These are phyloP conservation scores for Trypanosoma scelopori DNA, from an alignment of 208 protist species.

Conservation along the genomic window DNA sequence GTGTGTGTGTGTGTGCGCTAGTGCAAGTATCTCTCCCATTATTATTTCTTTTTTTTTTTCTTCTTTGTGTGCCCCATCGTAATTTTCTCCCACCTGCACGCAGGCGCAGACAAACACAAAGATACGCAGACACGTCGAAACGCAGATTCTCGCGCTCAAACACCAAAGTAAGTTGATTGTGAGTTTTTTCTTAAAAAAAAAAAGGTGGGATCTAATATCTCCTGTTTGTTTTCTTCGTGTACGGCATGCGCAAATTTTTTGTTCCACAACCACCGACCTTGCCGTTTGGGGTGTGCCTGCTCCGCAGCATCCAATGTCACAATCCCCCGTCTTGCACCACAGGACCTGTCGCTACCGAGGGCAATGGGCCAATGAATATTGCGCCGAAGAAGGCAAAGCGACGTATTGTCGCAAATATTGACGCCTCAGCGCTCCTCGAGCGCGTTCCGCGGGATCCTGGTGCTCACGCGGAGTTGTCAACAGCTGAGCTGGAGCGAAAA, in stretches of 20 bases:
- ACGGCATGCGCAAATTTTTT: constrained; percentile 17
- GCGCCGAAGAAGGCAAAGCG: constrained; percentile 65
- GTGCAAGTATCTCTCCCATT: constrained; percentile 1
- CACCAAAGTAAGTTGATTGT: background rate
- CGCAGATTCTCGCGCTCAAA: background rate
- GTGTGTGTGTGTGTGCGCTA: background rate
- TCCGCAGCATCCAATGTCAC: background rate
- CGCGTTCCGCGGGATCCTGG: constrained; percentile 74
- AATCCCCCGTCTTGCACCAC: constrained; percentile 19
- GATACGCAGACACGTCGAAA: background rate
- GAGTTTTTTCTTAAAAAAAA: too few species aligned
- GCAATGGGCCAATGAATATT: constrained; percentile 30
- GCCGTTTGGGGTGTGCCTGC: background rate
- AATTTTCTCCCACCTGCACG: too few species aligned
- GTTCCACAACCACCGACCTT: background rate
- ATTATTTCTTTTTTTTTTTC: background rate
- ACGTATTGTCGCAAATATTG: constrained; percentile 52
- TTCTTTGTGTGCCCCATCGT: too few species aligned
- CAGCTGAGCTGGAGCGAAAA: constrained; percentile 83
- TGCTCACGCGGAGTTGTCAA: constrained; percentile 80
- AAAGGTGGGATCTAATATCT: too few species aligned
- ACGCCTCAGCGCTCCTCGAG: constrained; percentile 57
- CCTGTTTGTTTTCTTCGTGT: too few species aligned
- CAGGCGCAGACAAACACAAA: constrained; percentile 2
- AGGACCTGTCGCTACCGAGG: background rate